A percentile compares a stretch with the other conserved stretches of the same genome.
Evolutionary conservation across 108 stramenopile genomes (phyloP).

Genomic region (Fistulifera pelliculosa): DNA sequence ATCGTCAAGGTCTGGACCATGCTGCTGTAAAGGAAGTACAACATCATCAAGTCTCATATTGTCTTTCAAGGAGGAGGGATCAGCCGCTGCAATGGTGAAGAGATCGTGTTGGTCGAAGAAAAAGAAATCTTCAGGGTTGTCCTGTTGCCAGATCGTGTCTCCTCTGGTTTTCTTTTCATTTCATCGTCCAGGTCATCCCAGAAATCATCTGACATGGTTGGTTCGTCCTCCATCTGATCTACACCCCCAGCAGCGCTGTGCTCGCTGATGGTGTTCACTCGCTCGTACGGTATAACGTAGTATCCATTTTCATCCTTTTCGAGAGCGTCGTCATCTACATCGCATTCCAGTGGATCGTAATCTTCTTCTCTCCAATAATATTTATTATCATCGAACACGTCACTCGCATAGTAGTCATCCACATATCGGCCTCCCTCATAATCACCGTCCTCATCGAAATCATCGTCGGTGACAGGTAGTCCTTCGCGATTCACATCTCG

Average conservation of each 20-base stretch:
- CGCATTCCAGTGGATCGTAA: constrained; percentile 1
- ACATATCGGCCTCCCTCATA: not conserved
- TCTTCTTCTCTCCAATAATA: constrained; percentile 17
- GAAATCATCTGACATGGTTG: not conserved
- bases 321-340: not conserved
- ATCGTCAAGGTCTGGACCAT: constrained; percentile 30
- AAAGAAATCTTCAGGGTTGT: constrained; percentile 1
- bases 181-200: not conserved
- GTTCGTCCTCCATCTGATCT: constrained; percentile 4
- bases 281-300: not conserved
- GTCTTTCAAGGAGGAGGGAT: no score
- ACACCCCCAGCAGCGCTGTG: not conserved
- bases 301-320: constrained; percentile 2
- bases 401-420: constrained; percentile 6
- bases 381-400: constrained; percentile 1
- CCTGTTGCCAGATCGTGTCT: not conserved
- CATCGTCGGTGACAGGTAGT: constrained; percentile 1
- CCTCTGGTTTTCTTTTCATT: not conserved
- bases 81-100: constrained; percentile 9
- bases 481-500: constrained; percentile 7
- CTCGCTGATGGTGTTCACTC: not conserved
- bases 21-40: not conserved
- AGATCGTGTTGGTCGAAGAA: constrained; percentile 4
- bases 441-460: constrained; percentile 4
- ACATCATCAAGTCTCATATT: constrained; percentile 3